phyloP scores from a whole-genome alignment of 2,329 filamentous ascomycete species.

The Aquanectria penicillioides region DNA sequence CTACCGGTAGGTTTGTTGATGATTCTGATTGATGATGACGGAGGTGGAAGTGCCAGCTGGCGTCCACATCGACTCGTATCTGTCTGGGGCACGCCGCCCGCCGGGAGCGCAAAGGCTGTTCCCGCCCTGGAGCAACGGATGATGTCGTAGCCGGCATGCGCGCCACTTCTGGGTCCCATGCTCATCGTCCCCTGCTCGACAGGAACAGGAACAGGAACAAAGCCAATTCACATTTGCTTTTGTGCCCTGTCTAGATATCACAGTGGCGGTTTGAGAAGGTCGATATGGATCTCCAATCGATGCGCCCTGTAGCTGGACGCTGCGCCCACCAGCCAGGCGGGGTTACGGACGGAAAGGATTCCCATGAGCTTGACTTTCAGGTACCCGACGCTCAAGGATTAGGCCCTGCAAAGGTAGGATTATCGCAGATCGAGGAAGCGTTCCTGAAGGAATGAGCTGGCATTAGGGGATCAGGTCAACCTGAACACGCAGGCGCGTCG shows the following conservation, averaged over 20 bases:
- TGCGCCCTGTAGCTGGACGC: too few species aligned
- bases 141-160: constrained; percentile 4
- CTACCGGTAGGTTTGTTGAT: neutral
- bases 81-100: neutral
- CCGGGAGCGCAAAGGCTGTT: constrained; percentile 1
- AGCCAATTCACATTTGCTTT: neutral
- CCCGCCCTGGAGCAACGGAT: constrained; percentile 4
- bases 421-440: constrained; percentile 5
- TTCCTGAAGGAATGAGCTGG: neutral
- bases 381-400: too few species aligned
- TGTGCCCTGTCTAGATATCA: too few species aligned
- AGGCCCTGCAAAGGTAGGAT: neutral
- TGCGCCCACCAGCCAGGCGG: too few species aligned
- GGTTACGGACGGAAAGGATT: neutral
- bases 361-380: neutral
- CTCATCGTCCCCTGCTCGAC: neutral
- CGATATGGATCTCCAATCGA: neutral
- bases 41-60: constrained; percentile 11
- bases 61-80: neutral
- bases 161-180: too few species aligned
- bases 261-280: constrained; percentile 2
- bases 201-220: neutral
- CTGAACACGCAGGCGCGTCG: neutral
- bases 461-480: neutral
- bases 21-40: constrained; percentile 1